These are phyloP conservation scores for Tricholoma furcatifolium DNA, from an alignment of 768 basidiomycete genomes.

Conservation along the genomic window DNA sequence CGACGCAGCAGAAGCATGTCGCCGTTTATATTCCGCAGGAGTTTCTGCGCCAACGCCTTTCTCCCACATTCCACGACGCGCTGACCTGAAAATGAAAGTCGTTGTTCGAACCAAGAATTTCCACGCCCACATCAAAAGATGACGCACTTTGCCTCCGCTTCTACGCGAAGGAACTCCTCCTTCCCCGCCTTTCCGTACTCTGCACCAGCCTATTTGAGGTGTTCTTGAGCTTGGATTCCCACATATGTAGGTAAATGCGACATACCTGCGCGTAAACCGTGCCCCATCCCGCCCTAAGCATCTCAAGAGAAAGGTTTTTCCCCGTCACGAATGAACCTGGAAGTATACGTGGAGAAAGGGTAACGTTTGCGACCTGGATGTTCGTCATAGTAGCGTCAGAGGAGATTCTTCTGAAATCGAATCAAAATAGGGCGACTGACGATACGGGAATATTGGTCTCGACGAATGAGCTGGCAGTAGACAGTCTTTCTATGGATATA, in stretches of 20 bases:
- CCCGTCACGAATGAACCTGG: conserved; percentile 48
- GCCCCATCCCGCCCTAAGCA: conserved; percentile 79
- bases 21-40: conserved; percentile 80
- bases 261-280: conserved; percentile 67
- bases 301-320: conserved; percentile 59
- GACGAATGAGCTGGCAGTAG: conserved; percentile 68
- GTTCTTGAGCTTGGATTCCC: background rate
- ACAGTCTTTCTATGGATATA: conserved; percentile 57
- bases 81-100: conserved; percentile 47
- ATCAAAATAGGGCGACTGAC: conserved; percentile 42
- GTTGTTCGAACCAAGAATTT: background rate
- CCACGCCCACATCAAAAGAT: background rate
- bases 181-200: conserved; percentile 74
- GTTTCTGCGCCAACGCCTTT: conserved; percentile 54
- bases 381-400: background rate
- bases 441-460: conserved; percentile 83
- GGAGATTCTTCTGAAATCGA: too few species aligned
- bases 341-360: conserved; percentile 50
- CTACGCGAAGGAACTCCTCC: conserved; percentile 58
- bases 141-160: conserved; percentile 67
- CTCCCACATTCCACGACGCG: conserved; percentile 76
- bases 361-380: conserved; percentile 64
- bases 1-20: conserved; percentile 38
- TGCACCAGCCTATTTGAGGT: conserved; percentile 50
- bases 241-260: background rate